These are phyloP conservation scores for Solanum dulcamara DNA, from an alignment of 257 asterid species.

Conservation along the genomic window DNA sequence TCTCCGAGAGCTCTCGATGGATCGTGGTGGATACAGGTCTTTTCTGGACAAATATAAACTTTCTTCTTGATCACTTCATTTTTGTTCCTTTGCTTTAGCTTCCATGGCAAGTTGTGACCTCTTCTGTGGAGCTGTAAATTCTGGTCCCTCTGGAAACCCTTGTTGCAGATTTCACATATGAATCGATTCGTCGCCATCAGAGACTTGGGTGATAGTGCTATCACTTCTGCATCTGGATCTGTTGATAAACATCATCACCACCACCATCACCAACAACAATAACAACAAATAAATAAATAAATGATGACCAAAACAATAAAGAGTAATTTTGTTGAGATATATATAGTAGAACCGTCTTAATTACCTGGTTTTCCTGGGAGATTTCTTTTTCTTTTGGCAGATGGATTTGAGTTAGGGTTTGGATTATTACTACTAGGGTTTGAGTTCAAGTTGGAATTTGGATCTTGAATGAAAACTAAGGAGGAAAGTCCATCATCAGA, in stretches of 20 bases:
- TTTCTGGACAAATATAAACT: constrained; percentile 13
- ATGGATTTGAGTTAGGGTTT: constrained; percentile 7
- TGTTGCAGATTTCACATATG: constrained; percentile 13
- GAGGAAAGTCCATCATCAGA: constrained; percentile 63
- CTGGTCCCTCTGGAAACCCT: constrained; percentile 18
- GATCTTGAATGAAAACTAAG: constrained; percentile 48
- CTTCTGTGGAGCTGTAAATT: constrained; percentile 15
- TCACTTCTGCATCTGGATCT: constrained; percentile 19
- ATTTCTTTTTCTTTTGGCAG: constrained; percentile 10
- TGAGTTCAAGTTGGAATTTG: constrained; percentile 4
- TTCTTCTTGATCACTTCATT: constrained; percentile 5
- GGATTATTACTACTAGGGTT: neutral
- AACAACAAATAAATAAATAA: neutral
- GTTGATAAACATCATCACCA: neutral
- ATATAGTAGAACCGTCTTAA: neutral
- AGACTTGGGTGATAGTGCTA: constrained; percentile 12
- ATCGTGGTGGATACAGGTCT: constrained; percentile 13
- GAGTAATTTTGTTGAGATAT: too few species aligned
- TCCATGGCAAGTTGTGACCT: constrained; percentile 19
- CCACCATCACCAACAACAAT: neutral
- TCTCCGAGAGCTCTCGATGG: constrained; percentile 11
- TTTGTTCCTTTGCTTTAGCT: constrained; percentile 12
- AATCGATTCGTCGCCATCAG: constrained; percentile 15
- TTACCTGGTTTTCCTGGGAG: constrained; percentile 14
- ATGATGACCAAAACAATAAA: neutral